Evolutionary conservation across 345 rosid genomes (phyloP), one percentile per base, ranked within the genome.

Genomic region (Arabis alpina): DNA sequence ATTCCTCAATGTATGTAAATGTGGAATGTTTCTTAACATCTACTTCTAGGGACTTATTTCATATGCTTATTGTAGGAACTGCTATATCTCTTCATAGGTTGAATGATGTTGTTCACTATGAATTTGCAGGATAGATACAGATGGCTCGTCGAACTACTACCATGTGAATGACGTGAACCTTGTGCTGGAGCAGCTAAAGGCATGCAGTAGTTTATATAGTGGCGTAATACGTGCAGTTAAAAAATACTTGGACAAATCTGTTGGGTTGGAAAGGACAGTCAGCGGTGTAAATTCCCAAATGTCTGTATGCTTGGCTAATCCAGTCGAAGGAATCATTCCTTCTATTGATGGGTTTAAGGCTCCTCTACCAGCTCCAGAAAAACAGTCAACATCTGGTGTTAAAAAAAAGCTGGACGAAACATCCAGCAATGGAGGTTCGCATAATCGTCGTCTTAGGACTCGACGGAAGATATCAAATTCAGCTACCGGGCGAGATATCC

Each of bases 41-140:
- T 59, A 56, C 43, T 19, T 47, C 27, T 16, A 30, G 19, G 54
- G 36, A 65, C 5, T 50, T 58, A 24, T 52, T 59, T 74, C 36
- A 52, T 66, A 43, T 34, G 68, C 61, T 66, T 47, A 42, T 58
- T 42, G 19, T 57, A 30, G 37, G 52, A 59, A 12, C 67, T 56
- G 30, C 63, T 61, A 41, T 43, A 55, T 40, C 56, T 55, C 68
- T 76, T 52, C 14, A 36, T 60, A 36, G 48, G 48, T 76, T 64
- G 62, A 25, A 19, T 76, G 77, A 34, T 71, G 59, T 30, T 51
- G 4, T 75, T 72, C 66, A 45, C 40, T 39, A 47, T 71, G 55
- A 71, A 64, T 58, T 79, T 88, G 80, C 97, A 91, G 99, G 83
- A 79, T 88, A 59, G 96, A 94, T 68, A 82, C 87, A 42, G 79